phyloP scores from a whole-genome alignment of 495 filamentous ascomycete genomes.

The Staphylotrichum tortipilum region DNA sequence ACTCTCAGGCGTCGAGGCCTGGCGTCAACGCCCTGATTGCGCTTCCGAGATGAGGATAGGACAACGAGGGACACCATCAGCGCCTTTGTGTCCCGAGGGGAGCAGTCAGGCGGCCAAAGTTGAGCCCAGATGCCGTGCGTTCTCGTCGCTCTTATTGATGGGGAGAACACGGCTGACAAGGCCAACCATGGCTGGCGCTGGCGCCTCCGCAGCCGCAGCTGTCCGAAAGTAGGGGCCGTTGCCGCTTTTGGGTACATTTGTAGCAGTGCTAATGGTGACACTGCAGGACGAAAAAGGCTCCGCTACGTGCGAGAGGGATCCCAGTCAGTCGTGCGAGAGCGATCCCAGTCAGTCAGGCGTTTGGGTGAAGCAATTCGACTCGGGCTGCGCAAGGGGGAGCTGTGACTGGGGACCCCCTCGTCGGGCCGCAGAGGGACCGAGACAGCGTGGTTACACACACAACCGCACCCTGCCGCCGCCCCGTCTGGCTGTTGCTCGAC shows the following conservation, averaged over 20 bases:
- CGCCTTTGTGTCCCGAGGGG: too few species aligned
- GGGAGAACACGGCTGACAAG: too few species aligned
- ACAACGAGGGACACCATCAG: too few species aligned
- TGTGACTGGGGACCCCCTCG: not conserved
- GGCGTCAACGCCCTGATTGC: too few species aligned
- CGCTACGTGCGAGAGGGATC: constrained; percentile 7
- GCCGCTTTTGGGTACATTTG: too few species aligned
- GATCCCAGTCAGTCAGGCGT: too few species aligned
- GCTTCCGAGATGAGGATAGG: too few species aligned
- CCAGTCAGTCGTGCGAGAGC: not conserved
- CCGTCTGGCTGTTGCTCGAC: not conserved
- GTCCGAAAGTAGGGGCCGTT: not conserved
- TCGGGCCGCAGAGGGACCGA: not conserved
- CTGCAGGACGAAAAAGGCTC: not conserved
- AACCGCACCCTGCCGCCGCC: not conserved
- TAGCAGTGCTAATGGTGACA: not conserved
- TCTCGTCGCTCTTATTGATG: too few species aligned
- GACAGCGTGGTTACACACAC: not conserved
- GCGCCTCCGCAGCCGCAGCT: not conserved
- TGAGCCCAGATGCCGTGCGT: not conserved
- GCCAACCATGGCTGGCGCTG: not conserved
- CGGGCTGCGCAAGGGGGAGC: too few species aligned
- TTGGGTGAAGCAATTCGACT: not conserved
- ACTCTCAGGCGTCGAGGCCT: not conserved
- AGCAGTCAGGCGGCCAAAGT: not conserved